A percentile compares a stretch with the other conserved stretches of the same genome.
These are phyloP conservation scores for Byssoonygena ceratinophila DNA, from an alignment of 2,329 filamentous ascomycete species.

Conservation along the genomic window DNA sequence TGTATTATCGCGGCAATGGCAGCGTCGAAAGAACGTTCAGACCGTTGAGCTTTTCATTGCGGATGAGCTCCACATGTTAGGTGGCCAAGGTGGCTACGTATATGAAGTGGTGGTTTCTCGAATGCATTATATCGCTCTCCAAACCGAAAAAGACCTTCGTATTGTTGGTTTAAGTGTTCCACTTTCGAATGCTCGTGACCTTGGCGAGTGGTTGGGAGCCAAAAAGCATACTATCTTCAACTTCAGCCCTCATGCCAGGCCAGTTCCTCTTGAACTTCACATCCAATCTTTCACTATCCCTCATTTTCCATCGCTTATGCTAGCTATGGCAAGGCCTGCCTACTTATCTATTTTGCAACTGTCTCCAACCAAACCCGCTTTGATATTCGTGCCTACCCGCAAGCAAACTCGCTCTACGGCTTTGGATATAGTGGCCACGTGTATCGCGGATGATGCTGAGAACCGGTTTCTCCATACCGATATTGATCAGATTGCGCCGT, in stretches of 20 bases:
- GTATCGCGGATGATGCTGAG: slow-evolving; percentile 78
- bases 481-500: slow-evolving; percentile 65
- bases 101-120: slow-evolving; percentile 97
- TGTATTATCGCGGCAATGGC: slow-evolving; percentile 89
- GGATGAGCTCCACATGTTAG: slow-evolving; percentile 88
- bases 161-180: slow-evolving; percentile 87
- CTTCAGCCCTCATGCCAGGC: slow-evolving; percentile 85
- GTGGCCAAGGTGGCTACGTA: slow-evolving; percentile 72
- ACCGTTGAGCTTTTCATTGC: slow-evolving; percentile 84
- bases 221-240: slow-evolving; percentile 98
- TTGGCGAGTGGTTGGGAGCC: slow-evolving; percentile 96
- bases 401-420: slow-evolving; percentile 87
- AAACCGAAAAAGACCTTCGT: slow-evolving; percentile 72
- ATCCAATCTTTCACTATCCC: slow-evolving; percentile 93
- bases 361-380: slow-evolving; percentile 76
- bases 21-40: slow-evolving; percentile 89
- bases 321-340: slow-evolving; percentile 92
- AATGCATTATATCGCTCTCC: slow-evolving; percentile 89
- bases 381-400: slow-evolving; percentile 83
- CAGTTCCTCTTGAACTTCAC: slow-evolving; percentile 82
- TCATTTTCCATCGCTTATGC: slow-evolving; percentile 95
- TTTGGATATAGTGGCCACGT: slow-evolving; percentile 76
- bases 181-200: slow-evolving; percentile 80
- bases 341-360: slow-evolving; percentile 82
- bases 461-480: slow-evolving; percentile 86